phyloP scores from a whole-genome alignment of 2,329 filamentous ascomycete genomes.

The Sporothrix dimorphospora region DNA sequence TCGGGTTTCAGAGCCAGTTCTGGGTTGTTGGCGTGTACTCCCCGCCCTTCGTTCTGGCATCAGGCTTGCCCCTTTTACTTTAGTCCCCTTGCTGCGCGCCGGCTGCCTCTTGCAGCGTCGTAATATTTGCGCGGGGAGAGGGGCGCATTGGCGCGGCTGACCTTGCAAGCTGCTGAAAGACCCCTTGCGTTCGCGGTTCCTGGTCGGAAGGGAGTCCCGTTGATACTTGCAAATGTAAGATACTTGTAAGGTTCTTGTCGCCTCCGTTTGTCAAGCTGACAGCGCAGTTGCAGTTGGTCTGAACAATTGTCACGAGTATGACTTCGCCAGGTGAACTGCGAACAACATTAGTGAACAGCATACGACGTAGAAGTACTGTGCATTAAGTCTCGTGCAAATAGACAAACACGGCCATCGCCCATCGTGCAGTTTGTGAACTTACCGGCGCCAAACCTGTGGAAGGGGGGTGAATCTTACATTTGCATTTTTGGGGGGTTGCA shows the following conservation, averaged over 20 bases:
- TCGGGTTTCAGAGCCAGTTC: neutral
- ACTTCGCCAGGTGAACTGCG: neutral
- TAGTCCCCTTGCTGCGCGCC: neutral
- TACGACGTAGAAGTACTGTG: neutral
- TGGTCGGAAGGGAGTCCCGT: neutral
- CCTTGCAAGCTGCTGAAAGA: neutral
- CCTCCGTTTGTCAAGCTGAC: neutral
- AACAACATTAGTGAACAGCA: neutral
- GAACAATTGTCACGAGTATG: neutral
- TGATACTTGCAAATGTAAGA: too few relatives aligned
- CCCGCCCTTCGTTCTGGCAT: neutral
- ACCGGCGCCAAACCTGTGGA: too few relatives aligned
- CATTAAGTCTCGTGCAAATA: neutral
- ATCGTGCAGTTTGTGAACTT: too few relatives aligned
- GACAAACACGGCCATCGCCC: neutral
- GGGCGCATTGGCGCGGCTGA: neutral
- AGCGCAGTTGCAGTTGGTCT: neutral
- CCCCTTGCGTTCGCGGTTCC: neutral
- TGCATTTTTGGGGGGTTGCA: constrained; percentile 11
- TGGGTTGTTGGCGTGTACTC: neutral
- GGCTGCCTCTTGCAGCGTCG: neutral
- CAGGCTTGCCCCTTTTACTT: neutral
- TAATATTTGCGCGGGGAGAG: neutral
- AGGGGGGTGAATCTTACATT: neutral
- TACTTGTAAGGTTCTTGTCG: neutral